Percentiles rank a stretch among this genome's conserved stretches.
phyloP scores from a whole-genome alignment of 108 stramenopile genomes.

The Parietichytrium sp. region DNA sequence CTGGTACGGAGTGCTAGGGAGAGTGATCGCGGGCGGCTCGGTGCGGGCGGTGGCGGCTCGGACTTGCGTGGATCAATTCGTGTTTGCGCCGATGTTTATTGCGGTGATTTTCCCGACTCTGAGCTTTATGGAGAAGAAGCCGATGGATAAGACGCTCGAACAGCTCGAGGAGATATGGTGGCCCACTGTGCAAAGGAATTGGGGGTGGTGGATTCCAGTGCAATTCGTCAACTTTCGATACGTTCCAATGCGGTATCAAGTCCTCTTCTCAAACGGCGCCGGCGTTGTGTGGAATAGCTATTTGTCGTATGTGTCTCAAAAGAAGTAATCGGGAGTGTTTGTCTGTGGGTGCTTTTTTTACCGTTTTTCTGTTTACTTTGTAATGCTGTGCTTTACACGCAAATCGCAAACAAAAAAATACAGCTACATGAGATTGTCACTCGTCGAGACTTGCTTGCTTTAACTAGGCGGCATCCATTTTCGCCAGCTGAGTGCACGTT shows the following conservation, averaged over 20 bases:
- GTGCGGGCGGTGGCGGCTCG: not conserved
- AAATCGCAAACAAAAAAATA: no score
- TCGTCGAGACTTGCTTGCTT: no score
- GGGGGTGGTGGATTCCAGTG: slow-evolving; percentile 7
- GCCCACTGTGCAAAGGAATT: not conserved
- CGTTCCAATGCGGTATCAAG: not conserved
- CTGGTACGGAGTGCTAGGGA: slow-evolving; percentile 21
- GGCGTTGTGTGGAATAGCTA: slow-evolving; percentile 37
- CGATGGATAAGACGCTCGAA: not conserved
- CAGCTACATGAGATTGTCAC: no score
- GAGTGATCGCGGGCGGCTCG: not conserved
- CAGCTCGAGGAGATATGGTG: not conserved
- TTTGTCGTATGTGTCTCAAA: not conserved
- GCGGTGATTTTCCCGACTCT: not conserved
- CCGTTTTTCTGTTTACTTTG: no score
- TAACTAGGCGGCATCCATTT: no score
- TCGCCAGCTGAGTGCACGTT: no score
- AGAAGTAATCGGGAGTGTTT: no score
- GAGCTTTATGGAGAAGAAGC: not conserved
- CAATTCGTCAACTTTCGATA: slow-evolving; percentile 21
- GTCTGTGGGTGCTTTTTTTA: no score
- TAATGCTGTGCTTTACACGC: no score
- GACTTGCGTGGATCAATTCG: not conserved
- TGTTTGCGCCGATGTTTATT: slow-evolving; percentile 11
- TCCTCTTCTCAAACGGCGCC: slow-evolving; percentile 11